Evolutionary conservation across 768 basidiomycete species (phyloP).

Genomic region (Mycena albidolilacea): DNA sequence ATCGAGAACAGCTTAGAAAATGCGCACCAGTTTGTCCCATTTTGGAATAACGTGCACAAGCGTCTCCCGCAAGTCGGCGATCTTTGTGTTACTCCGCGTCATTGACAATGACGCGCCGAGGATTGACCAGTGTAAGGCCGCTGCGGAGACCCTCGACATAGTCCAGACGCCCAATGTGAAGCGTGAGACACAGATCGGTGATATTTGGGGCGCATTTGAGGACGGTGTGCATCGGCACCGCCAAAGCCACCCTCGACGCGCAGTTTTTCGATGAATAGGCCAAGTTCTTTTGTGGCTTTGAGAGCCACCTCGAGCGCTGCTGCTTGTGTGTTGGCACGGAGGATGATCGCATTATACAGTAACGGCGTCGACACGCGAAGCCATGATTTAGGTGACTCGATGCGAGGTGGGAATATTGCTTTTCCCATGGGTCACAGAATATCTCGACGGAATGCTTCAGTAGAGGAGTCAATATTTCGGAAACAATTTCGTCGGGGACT

Average conservation of each 20-base stretch:
- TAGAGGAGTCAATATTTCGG: neutral
- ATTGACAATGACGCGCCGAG: neutral
- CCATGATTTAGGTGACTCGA: neutral
- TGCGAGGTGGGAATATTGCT: too few relatives aligned
- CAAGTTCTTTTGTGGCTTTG: neutral
- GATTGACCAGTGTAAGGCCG: neutral
- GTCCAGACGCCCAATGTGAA: neutral
- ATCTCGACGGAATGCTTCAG: neutral
- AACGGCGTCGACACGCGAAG: neutral
- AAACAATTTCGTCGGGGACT: neutral
- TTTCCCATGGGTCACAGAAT: too few relatives aligned
- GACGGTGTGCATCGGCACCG: neutral
- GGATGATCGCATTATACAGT: neutral
- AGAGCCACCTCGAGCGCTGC: neutral
- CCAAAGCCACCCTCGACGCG: neutral
- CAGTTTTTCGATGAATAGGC: neutral
- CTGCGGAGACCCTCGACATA: neutral
- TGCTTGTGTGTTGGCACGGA: neutral
- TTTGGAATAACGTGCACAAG: neutral
- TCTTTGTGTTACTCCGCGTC: neutral
- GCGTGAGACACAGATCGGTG: neutral
- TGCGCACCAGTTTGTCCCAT: neutral
- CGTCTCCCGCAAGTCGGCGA: neutral
- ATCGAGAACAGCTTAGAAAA: neutral
- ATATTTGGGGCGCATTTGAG: neutral